Percentiles rank a stretch among this genome's conserved stretches.
Evolutionary conservation across 768 basidiomycete species (phyloP).

Genomic region (Termitomyces sp.): DNA sequence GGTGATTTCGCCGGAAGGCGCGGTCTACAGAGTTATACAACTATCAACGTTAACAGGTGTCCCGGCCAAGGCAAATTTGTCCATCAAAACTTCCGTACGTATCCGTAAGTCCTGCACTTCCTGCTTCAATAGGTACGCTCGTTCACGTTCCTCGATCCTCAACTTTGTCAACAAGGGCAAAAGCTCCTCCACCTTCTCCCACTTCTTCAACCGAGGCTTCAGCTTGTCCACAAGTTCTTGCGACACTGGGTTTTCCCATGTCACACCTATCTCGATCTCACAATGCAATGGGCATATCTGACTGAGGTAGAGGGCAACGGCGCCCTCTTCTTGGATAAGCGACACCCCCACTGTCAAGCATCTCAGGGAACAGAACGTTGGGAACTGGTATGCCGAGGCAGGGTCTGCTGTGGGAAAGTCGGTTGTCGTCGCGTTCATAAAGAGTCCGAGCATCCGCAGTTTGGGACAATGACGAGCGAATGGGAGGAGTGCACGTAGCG

Average conservation of each 20-base stretch:
- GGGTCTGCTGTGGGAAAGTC: slow-evolving; percentile 17
- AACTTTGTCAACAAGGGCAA: slow-evolving; percentile 45
- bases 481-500: slow-evolving; percentile 31
- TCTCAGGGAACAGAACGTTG: slow-evolving; percentile 25
- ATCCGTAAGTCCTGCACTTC: slow-evolving; percentile 48
- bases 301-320: slow-evolving; percentile 48
- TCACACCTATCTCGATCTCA: slow-evolving; percentile 38
- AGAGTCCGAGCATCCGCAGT: slow-evolving; percentile 34
- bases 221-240: slow-evolving; percentile 11
- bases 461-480: slow-evolving; percentile 35
- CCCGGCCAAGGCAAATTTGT: slow-evolving; percentile 11
- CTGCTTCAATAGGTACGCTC: slow-evolving; percentile 27
- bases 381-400: slow-evolving; percentile 11
- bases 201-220: slow-evolving; percentile 21
- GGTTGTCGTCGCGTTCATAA: slow-evolving; percentile 27
- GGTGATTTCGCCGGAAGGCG: neutral
- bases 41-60: slow-evolving; percentile 4
- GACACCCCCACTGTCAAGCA: slow-evolving; percentile 48
- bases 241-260: slow-evolving; percentile 31
- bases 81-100: slow-evolving; percentile 38
- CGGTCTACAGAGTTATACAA: slow-evolving; percentile 2
- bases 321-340: slow-evolving; percentile 31
- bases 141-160: slow-evolving; percentile 31
- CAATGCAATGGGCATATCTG: slow-evolving; percentile 41
- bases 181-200: slow-evolving; percentile 36